Conservation (phyloP, 495 filamentous ascomycete species). For the Diplogelasinospora grovesii region DNA sequence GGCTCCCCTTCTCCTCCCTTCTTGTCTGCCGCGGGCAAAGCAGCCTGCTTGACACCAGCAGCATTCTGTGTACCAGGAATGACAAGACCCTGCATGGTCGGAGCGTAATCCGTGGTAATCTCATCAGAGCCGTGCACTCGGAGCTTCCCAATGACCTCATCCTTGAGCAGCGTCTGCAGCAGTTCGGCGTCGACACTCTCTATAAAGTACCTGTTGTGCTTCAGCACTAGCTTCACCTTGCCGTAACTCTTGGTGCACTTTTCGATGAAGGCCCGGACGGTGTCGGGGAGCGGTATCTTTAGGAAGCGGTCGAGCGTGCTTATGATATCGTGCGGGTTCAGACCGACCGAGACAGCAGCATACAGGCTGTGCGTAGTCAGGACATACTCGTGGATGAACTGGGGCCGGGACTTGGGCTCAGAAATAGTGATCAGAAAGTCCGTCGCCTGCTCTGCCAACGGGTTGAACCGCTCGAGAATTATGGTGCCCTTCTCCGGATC, state of each 20-base stretch:
- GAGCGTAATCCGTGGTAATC: constrained; percentile 71
- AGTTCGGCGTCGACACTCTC: constrained; percentile 83
- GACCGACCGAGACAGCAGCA: constrained; percentile 86
- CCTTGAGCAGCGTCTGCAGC: constrained; percentile 73
- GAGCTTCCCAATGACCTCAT: constrained; percentile 36
- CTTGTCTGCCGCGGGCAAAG: constrained; percentile 28
- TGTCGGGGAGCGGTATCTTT: constrained; percentile 74
- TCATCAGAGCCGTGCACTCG: constrained; percentile 52
- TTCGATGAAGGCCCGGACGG: constrained; percentile 73
- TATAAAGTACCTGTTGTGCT: constrained; percentile 88
- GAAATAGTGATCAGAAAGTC: constrained; percentile 95
- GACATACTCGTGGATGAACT: constrained; percentile 85
- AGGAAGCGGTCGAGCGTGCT: constrained; percentile 77
- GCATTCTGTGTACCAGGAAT: constrained; percentile 95
- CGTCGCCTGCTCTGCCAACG: constrained; percentile 74
- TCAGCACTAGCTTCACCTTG: constrained; percentile 91
- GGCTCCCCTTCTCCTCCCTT: constrained; percentile 19
- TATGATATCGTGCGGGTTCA: constrained; percentile 84
- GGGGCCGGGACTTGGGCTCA: constrained; percentile 83
- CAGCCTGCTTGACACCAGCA: constrained; percentile 69
- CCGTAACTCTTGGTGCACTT: constrained; percentile 84
- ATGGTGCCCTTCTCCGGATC: constrained; percentile 78
- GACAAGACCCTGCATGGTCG: constrained; percentile 81
- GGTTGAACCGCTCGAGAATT: constrained; percentile 92
- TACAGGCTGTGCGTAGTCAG: constrained; percentile 90